Conservation (phyloP, 441 rosid species). For the Pelargonium australe region DNA sequence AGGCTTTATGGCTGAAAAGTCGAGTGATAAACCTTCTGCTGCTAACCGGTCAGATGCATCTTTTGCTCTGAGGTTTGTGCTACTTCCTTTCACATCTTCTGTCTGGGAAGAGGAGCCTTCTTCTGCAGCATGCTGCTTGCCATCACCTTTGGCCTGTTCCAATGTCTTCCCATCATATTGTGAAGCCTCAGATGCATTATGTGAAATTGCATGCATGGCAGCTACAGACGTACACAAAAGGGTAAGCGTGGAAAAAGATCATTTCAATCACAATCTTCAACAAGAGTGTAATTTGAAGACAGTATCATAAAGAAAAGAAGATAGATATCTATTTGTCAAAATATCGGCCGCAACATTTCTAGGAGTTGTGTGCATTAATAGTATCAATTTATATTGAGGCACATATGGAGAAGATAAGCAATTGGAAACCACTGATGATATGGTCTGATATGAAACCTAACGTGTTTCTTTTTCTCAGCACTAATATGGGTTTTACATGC, state of each 20-base stretch:
- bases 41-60: constrained; percentile 35
- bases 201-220: constrained; percentile 32
- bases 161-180: constrained; percentile 35
- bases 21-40: constrained; percentile 37
- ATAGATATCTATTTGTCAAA: neutral
- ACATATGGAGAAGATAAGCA: neutral
- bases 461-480: neutral
- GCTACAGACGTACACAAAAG: constrained; percentile 25
- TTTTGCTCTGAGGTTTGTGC: constrained; percentile 31
- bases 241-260: neutral
- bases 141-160: constrained; percentile 47
- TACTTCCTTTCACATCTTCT: constrained; percentile 42
- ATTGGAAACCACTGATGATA: constrained; percentile 3
- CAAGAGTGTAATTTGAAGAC: neutral
- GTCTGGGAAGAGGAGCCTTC: constrained; percentile 64
- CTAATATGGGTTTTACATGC: neutral
- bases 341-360: neutral
- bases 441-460: constrained; percentile 2
- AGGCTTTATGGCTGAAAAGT: constrained; percentile 73
- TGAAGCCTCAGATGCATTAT: constrained; percentile 33
- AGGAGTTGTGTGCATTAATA: too few relatives aligned
- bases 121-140: constrained; percentile 59
- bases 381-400: neutral
- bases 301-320: neutral
- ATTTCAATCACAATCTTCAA: constrained; percentile 10